Percentiles rank a stretch among this genome's conserved stretches.
Evolutionary conservation across 768 basidiomycete genomes (phyloP).

Genomic region (Austroboletus eburneus): DNA sequence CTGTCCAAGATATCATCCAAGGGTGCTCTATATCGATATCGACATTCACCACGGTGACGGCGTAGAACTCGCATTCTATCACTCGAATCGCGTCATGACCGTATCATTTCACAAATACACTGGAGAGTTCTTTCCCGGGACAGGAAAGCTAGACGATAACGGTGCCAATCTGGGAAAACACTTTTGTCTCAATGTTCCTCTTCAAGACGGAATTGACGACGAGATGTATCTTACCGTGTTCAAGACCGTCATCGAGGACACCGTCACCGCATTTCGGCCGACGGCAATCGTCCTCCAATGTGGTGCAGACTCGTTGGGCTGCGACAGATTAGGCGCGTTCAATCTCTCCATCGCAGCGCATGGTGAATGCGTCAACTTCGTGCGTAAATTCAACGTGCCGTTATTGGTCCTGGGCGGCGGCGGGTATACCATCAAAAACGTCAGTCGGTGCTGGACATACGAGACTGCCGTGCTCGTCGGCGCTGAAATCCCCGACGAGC

Average conservation of each 20-base stretch:
- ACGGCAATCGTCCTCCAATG: conserved; percentile 92
- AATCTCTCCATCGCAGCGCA: conserved; percentile 97
- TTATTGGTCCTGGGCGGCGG: conserved; percentile 91
- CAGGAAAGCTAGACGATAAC: conserved; percentile 93
- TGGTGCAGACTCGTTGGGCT: conserved; percentile 93
- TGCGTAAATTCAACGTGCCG: conserved; percentile 88
- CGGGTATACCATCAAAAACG: conserved; percentile 95
- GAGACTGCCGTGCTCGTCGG: conserved; percentile 93
- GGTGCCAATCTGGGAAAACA: conserved; percentile 86
- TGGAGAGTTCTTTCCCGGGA: conserved; percentile 97
- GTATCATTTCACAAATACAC: conserved; percentile 99
- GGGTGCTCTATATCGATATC: conserved; percentile 97
- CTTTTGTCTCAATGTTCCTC: conserved; percentile 91
- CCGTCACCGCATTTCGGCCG: conserved; percentile 84
- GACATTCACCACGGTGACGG: conserved; percentile 99
- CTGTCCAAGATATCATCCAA: conserved; percentile 73
- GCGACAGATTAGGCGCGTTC: conserved; percentile 94
- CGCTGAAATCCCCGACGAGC: conserved; percentile 74
- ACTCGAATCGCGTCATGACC: conserved; percentile 97
- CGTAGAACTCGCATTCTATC: conserved; percentile 96
- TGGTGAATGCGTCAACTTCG: conserved; percentile 97
- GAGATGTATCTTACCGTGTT: conserved; percentile 95
- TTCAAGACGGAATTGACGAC: conserved; percentile 96
- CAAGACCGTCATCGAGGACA: conserved; percentile 94
- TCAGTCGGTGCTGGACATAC: conserved; percentile 98